Evolutionary conservation across 2,329 filamentous ascomycete species (phyloP).

Genomic region (Colletotrichum sp.): DNA sequence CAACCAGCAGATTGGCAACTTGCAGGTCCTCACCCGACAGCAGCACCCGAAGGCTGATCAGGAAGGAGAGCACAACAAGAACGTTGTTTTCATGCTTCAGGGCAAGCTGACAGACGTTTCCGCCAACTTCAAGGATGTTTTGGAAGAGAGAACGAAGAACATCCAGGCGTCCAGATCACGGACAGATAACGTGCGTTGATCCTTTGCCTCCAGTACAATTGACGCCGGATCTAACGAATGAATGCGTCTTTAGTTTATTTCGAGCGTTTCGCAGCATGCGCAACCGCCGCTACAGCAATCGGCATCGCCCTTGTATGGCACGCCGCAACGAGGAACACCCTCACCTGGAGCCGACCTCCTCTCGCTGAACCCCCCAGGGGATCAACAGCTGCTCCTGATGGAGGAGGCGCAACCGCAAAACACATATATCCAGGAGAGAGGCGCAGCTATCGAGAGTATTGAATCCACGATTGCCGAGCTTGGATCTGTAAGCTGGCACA

Average conservation of each 20-base stretch:
- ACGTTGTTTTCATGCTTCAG: slow-evolving; percentile 90
- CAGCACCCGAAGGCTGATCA: slow-evolving; percentile 78
- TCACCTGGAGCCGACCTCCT: slow-evolving; percentile 77
- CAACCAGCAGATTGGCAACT: slow-evolving; percentile 84
- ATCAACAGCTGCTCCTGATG: slow-evolving; percentile 91
- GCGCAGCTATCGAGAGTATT: slow-evolving; percentile 95
- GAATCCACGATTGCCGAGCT: slow-evolving; percentile 94
- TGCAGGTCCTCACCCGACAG: slow-evolving; percentile 80
- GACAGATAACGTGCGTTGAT: slow-evolving; percentile 72
- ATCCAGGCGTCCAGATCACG: slow-evolving; percentile 91
- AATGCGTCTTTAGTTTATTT: slow-evolving; percentile 68
- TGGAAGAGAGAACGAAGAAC: slow-evolving; percentile 96
- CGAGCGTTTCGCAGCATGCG: slow-evolving; percentile 80
- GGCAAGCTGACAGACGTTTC: slow-evolving; percentile 88
- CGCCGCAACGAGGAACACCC: slow-evolving; percentile 70
- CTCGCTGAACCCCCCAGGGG: slow-evolving; percentile 82
- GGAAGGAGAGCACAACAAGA: slow-evolving; percentile 97
- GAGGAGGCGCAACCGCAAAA: slow-evolving; percentile 89
- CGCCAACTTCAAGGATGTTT: slow-evolving; percentile 95
- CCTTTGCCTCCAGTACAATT: too few relatives aligned
- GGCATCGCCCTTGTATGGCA: slow-evolving; percentile 86
- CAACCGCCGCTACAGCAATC: slow-evolving; percentile 73
- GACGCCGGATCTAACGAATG: neutral
- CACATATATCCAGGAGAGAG: slow-evolving; percentile 89
- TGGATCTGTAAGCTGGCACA: slow-evolving; percentile 51